Percentiles rank a stretch among this genome's conserved stretches.
phyloP scores from a whole-genome alignment of 2,329 filamentous ascomycete species.

The Fusarium staphyleae region DNA sequence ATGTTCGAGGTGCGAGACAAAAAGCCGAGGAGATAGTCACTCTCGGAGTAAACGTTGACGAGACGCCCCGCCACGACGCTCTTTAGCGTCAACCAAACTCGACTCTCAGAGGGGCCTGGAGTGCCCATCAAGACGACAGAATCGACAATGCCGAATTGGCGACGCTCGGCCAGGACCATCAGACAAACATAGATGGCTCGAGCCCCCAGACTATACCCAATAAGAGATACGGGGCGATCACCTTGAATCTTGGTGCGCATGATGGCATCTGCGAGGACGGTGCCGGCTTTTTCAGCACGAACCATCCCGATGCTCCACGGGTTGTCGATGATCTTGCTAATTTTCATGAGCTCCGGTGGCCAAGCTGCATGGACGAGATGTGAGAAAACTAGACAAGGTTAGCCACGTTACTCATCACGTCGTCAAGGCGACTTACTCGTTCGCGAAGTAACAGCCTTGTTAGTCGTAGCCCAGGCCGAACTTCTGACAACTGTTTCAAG shows the following conservation, averaged over 20 bases:
- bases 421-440: slow-evolving; percentile 51
- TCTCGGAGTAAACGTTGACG: slow-evolving; percentile 89
- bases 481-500: slow-evolving; percentile 80
- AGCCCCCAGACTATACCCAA: slow-evolving; percentile 84
- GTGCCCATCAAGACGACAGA: slow-evolving; percentile 85
- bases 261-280: slow-evolving; percentile 79
- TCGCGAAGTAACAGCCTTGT: slow-evolving; percentile 55
- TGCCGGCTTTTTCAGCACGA: slow-evolving; percentile 75
- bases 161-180: slow-evolving; percentile 77
- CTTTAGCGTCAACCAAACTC: slow-evolving; percentile 79
- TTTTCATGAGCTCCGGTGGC: slow-evolving; percentile 69
- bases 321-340: slow-evolving; percentile 80
- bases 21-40: slow-evolving; percentile 88
- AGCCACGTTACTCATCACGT: not conserved
- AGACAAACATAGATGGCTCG: slow-evolving; percentile 86
- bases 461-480: slow-evolving; percentile 78
- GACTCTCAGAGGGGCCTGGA: slow-evolving; percentile 74
- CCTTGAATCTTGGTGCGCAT: slow-evolving; percentile 80
- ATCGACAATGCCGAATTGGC: slow-evolving; percentile 86
- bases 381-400: slow-evolving; percentile 54
- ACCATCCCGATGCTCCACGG: slow-evolving; percentile 80
- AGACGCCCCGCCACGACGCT: slow-evolving; percentile 82
- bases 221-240: slow-evolving; percentile 78
- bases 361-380: slow-evolving; percentile 66
- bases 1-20: slow-evolving; percentile 84